phyloP scores from a whole-genome alignment of 768 basidiomycete genomes.

The Paxillus ammoniavirescens region DNA sequence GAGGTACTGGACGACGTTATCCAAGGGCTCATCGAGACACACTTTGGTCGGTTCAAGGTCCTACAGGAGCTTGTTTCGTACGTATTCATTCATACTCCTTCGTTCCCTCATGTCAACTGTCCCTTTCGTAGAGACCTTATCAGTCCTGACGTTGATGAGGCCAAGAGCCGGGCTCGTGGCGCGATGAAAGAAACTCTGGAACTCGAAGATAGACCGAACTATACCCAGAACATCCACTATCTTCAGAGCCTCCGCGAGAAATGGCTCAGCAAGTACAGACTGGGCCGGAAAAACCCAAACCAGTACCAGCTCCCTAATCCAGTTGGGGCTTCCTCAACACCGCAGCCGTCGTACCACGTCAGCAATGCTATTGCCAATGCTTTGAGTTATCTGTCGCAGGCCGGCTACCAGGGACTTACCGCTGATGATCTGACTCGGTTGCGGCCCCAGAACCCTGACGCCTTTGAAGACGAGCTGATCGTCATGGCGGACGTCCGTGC shows the following conservation, averaged over 20 bases:
- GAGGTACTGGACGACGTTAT: slow-evolving; percentile 31
- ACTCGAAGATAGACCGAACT: slow-evolving; percentile 39
- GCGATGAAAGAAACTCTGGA: slow-evolving; percentile 34
- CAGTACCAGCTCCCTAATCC: too few relatives aligned
- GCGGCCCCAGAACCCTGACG: slow-evolving; percentile 14
- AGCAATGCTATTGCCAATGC: slow-evolving; percentile 5
- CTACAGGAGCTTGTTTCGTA: slow-evolving; percentile 38
- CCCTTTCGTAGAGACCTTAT: slow-evolving; percentile 25
- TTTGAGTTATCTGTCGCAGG: slow-evolving; percentile 29
- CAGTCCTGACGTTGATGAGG: slow-evolving; percentile 25
- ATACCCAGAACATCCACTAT: slow-evolving; percentile 36
- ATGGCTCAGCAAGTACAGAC: slow-evolving; percentile 28
- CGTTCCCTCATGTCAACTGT: neutral
- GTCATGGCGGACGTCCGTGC: slow-evolving; percentile 59
- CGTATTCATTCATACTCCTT: slow-evolving; percentile 5
- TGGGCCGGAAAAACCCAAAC: slow-evolving; percentile 5
- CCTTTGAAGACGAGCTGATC: slow-evolving; percentile 41
- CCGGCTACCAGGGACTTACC: slow-evolving; percentile 23
- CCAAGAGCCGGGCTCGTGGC: slow-evolving; percentile 19
- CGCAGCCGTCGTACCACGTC: too few relatives aligned
- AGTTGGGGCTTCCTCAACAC: too few relatives aligned
- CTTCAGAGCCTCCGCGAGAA: slow-evolving; percentile 12
- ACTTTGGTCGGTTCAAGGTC: slow-evolving; percentile 41
- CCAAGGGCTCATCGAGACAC: slow-evolving; percentile 23
- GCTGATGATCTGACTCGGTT: slow-evolving; percentile 27